Conservation (phyloP, 495 filamentous ascomycete genomes). For the Aspergillus ellipticus region DNA sequence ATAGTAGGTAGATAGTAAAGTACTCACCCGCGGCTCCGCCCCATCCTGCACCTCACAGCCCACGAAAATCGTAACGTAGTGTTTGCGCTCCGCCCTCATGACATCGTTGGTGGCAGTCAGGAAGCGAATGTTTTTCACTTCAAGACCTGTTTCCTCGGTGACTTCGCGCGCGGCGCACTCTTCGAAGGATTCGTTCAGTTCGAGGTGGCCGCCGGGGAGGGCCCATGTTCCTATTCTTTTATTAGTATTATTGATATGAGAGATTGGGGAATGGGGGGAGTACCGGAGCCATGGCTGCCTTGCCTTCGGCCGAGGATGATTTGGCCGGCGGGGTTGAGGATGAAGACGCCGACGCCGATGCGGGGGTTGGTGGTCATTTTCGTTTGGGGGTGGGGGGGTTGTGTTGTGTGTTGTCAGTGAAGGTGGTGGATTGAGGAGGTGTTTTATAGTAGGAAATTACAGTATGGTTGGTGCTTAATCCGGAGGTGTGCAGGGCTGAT, state of each 20-base stretch:
- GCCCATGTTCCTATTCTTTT: conserved; percentile 16
- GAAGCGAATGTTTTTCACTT: neutral
- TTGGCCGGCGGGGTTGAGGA: conserved; percentile 25
- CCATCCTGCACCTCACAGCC: neutral
- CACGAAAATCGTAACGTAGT: conserved; percentile 20
- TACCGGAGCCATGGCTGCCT: conserved; percentile 37
- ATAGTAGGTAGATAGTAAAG: neutral
- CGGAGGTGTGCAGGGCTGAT: neutral
- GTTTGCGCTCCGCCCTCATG: conserved; percentile 13
- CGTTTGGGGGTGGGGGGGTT: too few relatives aligned
- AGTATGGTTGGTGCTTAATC: neutral
- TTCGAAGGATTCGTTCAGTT: conserved; percentile 14
- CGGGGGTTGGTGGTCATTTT: conserved; percentile 16
- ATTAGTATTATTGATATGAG: neutral
- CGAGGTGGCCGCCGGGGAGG: conserved; percentile 21
- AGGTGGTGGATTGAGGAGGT: too few relatives aligned
- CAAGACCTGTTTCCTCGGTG: conserved; percentile 14
- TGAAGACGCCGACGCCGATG: conserved; percentile 34
- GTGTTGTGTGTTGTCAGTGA: too few relatives aligned
- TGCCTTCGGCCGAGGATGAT: conserved; percentile 33
- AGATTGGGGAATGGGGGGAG: neutral
- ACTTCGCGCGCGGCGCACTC: conserved; percentile 16
- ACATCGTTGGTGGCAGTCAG: conserved; percentile 20
- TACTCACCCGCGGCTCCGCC: conserved; percentile 7
- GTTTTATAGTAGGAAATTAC: too few relatives aligned